These are phyloP conservation scores for Cyclotella atomus DNA, from an alignment of 108 stramenopile species.

Conservation along the genomic window DNA sequence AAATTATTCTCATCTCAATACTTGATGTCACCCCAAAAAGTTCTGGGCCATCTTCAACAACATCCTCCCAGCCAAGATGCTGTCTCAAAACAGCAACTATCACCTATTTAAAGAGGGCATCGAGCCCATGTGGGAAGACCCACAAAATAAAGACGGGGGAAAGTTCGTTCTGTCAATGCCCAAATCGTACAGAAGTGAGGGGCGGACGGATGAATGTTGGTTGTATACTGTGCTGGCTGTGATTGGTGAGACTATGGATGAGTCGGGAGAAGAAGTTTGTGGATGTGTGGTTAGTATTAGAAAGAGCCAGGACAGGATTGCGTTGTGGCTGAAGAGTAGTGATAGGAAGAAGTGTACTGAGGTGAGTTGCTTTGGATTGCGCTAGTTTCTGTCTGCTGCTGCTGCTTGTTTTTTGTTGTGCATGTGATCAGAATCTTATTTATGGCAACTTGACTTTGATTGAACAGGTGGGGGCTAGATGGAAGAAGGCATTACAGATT, in stretches of 20 bases:
- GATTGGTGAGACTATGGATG: conserved; percentile 90
- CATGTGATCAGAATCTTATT: too few relatives aligned
- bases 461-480: conserved; percentile 65
- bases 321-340: conserved; percentile 85
- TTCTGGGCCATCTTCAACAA: conserved; percentile 96
- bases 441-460: not conserved
- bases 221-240: conserved; percentile 83
- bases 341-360: conserved; percentile 64
- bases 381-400: too few relatives aligned
- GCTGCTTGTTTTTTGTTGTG: too few relatives aligned
- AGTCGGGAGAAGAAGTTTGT: conserved; percentile 79
- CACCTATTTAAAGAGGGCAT: conserved; percentile 90
- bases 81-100: conserved; percentile 81
- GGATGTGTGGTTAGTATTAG: conserved; percentile 90
- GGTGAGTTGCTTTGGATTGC: not conserved
- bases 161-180: conserved; percentile 88
- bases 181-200: conserved; percentile 68
- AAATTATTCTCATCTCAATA: not conserved
- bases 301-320: conserved; percentile 84
- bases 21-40: not conserved
- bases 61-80: conserved; percentile 69
- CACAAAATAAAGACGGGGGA: conserved; percentile 80
- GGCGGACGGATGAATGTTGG: conserved; percentile 82
- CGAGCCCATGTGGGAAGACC: conserved; percentile 96
- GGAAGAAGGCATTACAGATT: conserved; percentile 88